phyloP scores from a whole-genome alignment of 176 grass and related monocot genomes.

The Zoysia japonica region DNA sequence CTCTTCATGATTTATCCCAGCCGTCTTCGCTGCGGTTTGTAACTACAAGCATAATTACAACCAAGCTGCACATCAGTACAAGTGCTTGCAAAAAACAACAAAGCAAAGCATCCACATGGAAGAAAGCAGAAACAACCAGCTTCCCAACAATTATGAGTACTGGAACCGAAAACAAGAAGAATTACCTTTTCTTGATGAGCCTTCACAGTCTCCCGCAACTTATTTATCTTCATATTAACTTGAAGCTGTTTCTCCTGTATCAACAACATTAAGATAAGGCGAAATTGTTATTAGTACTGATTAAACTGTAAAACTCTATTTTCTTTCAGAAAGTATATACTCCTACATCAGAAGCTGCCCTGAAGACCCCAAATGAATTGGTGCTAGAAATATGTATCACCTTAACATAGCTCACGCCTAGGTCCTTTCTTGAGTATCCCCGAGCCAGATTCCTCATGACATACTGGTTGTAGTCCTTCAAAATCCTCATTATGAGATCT shows the following conservation, averaged over 20 bases:
- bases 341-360: neutral
- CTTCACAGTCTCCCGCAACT: constrained; percentile 86
- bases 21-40: constrained; percentile 87
- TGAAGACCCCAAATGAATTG: neutral
- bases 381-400: constrained; percentile 39
- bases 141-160: neutral
- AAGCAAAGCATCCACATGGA: neutral
- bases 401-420: constrained; percentile 98
- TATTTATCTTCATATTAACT: constrained; percentile 96
- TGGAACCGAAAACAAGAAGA: neutral
- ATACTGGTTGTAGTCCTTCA: constrained; percentile 99
- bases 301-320: neutral
- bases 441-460: constrained; percentile 94
- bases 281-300: constrained; percentile 8
- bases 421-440: constrained; percentile 90
- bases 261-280: constrained; percentile 11
- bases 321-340: neutral
- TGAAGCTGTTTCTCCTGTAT: constrained; percentile 91
- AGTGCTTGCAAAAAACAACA: neutral
- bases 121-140: neutral
- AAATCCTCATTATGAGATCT: constrained; percentile 97
- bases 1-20: constrained; percentile 75
- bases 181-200: constrained; percentile 89
- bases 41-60: constrained; percentile 51
- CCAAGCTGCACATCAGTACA: constrained; percentile 15